Percentiles rank a stretch among this genome's conserved stretches.
Conservation (phyloP, 768 basidiomycete genomes). For the Boletus sp. region DNA sequence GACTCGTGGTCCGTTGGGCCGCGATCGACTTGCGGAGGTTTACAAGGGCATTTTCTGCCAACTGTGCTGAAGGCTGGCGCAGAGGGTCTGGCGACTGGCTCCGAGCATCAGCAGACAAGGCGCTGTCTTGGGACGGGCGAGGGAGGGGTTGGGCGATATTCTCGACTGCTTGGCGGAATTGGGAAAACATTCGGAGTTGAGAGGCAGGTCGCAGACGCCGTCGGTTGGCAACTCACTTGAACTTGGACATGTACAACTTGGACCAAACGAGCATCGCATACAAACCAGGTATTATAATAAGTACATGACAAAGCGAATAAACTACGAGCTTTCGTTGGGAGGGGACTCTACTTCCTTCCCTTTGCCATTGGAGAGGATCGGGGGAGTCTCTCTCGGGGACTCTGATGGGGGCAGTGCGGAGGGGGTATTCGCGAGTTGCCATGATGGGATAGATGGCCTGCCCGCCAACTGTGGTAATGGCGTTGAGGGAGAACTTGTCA, state of each 20-base stretch:
- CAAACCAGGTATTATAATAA: not conserved
- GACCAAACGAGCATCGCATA: not conserved
- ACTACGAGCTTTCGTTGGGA: slow-evolving; percentile 18
- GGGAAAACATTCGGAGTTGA: slow-evolving; percentile 60
- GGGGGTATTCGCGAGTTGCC: slow-evolving; percentile 68
- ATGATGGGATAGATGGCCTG: slow-evolving; percentile 79
- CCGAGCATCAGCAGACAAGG: slow-evolving; percentile 27
- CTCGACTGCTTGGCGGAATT: slow-evolving; percentile 72
- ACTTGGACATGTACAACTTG: not conserved
- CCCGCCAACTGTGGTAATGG: slow-evolving; percentile 51
- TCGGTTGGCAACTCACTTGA: not conserved
- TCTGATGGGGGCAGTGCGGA: slow-evolving; percentile 21
- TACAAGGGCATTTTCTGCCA: slow-evolving; percentile 58
- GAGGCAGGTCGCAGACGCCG: not conserved
- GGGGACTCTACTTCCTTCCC: slow-evolving; percentile 50
- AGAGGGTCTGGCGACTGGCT: slow-evolving; percentile 37
- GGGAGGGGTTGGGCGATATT: slow-evolving; percentile 51
- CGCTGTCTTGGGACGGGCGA: slow-evolving; percentile 35
- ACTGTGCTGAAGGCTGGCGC: slow-evolving; percentile 44
- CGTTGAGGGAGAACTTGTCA: slow-evolving; percentile 46
- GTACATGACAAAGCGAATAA: slow-evolving; percentile 3
- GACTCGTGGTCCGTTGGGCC: slow-evolving; percentile 47
- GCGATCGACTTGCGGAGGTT: slow-evolving; percentile 64
- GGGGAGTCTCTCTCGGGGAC: slow-evolving; percentile 4
- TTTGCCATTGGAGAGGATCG: slow-evolving; percentile 42